Evolutionary conservation across 2,329 filamentous ascomycete species (phyloP).

Genomic region (Atkinsonella hypoxylon): DNA sequence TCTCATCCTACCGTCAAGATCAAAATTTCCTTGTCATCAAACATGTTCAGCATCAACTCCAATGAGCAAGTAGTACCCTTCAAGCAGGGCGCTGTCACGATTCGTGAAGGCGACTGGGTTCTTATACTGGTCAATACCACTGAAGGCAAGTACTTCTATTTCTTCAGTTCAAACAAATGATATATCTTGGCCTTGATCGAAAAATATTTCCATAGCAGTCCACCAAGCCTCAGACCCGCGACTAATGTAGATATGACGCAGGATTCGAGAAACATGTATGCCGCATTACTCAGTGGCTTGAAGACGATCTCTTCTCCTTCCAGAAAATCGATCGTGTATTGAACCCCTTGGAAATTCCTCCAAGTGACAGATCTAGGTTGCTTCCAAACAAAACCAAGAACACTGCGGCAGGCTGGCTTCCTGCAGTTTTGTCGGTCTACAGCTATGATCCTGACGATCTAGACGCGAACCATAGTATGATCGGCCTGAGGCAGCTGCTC

Average conservation of each 20-base stretch:
- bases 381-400: background rate
- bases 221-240: too few relatives aligned
- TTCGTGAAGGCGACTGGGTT: slow-evolving; percentile 2
- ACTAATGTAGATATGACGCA: background rate
- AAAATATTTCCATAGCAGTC: too few relatives aligned
- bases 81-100: background rate
- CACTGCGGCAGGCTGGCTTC: slow-evolving; percentile 7
- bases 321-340: background rate
- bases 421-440: slow-evolving; percentile 14
- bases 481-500: slow-evolving; percentile 33
- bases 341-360: background rate
- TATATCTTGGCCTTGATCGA: too few relatives aligned
- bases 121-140: background rate
- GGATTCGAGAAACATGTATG: background rate
- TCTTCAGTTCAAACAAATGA: background rate
- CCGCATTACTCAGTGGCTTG: background rate
- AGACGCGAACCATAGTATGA: background rate
- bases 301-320: background rate
- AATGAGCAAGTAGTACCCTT: background rate
- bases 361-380: background rate
- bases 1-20: background rate
- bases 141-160: background rate
- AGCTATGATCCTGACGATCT: slow-evolving; percentile 15
- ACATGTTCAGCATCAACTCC: background rate
- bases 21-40: background rate